Evolutionary conservation across 225 moss, liverwort and hornwort species (phyloP), one percentile per base, ranked within the genome.

Genomic region (Pseudisothecium myosuroides): DNA sequence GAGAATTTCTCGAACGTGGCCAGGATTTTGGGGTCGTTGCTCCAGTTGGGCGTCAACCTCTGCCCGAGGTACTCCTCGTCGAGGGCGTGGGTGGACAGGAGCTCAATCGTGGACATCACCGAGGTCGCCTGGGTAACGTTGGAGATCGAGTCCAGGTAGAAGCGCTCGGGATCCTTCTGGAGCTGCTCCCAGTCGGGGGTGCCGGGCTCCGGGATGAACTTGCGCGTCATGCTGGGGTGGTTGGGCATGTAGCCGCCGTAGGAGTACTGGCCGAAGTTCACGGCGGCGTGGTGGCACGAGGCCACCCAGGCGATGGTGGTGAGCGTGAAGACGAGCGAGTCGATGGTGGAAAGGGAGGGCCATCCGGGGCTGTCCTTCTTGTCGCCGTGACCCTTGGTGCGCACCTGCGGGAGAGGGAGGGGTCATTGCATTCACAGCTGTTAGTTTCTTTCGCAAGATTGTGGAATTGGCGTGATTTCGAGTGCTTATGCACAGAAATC

Each of bases 41-140:
- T 95, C 95, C 94, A 95, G 90, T 95, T 92, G 10, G 84, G 89
- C 14, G 87, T 89, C 12, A n/a, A 4, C 22, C 94, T 64, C 81
- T 94, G 92, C 43, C 95, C 95, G 83, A 95, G 73, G 54, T 95
- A 95, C 91, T 96, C 96, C 86, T 98, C 96, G 41, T 96, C 96
- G 12, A 81, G 72, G 1, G 97, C 87, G 80, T 98, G 96, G 9
- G 94, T 94, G 50, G 96, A 75, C 69, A 98, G 92, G 34, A 98
- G 76, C 90, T 96, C 95, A 32, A 96, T 85, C 10, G 94, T 89
- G 54, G 95, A 60, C 95, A 98, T 94, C 37, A 93, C 80, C 14
- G 86, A 45, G 12, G 93, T 85, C 9, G 96, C 87, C 50, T 93
- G 90, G 23, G 73, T 41, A 21, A 85, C 5, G 74, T 86, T 91